Percentiles rank a stretch among this genome's conserved stretches.
Conservation (phyloP, 306 rosid genomes). For the Castanopsis chinensis region DNA sequence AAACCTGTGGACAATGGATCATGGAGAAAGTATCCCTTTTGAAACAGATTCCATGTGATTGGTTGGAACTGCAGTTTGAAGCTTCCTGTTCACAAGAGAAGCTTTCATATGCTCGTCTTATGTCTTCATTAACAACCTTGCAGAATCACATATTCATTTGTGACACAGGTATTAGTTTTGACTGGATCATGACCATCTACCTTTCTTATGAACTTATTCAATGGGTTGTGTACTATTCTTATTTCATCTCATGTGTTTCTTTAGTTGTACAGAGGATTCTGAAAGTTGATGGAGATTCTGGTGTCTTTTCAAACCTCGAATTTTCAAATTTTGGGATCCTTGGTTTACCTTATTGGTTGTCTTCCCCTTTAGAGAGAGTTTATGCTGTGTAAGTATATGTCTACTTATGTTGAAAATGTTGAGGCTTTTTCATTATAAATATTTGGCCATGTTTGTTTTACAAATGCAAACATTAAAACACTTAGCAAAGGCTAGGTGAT, state of each 20-base stretch:
- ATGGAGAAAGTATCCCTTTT: slow-evolving; percentile 50
- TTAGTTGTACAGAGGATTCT: slow-evolving; percentile 80
- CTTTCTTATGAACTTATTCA: slow-evolving; percentile 14
- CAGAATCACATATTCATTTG: slow-evolving; percentile 61
- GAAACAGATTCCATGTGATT: slow-evolving; percentile 49
- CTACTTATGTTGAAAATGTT: not conserved
- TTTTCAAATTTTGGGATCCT: slow-evolving; percentile 78
- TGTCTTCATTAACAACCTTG: slow-evolving; percentile 63
- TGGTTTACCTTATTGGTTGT: slow-evolving; percentile 87
- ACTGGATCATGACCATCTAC: not conserved
- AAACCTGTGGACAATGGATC: slow-evolving; percentile 54
- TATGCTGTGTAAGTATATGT: slow-evolving; percentile 49
- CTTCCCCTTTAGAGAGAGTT: slow-evolving; percentile 51
- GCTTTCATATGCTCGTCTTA: slow-evolving; percentile 52
- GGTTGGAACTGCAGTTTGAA: slow-evolving; percentile 45
- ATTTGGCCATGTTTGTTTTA: not conserved
- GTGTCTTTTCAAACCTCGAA: slow-evolving; percentile 45
- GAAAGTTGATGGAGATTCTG: slow-evolving; percentile 55
- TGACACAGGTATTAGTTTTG: slow-evolving; percentile 57
- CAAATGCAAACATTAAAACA: not conserved
- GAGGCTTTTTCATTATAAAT: not conserved
- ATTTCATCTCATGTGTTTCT: slow-evolving; percentile 27
- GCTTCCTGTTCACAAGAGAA: slow-evolving; percentile 32
- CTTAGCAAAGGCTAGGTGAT: not conserved
- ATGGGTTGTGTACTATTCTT: slow-evolving; percentile 19